Base-by-base conservation (phyloP, 169 alveolate genomes). In the Plasmodium coatneyi region DNA sequence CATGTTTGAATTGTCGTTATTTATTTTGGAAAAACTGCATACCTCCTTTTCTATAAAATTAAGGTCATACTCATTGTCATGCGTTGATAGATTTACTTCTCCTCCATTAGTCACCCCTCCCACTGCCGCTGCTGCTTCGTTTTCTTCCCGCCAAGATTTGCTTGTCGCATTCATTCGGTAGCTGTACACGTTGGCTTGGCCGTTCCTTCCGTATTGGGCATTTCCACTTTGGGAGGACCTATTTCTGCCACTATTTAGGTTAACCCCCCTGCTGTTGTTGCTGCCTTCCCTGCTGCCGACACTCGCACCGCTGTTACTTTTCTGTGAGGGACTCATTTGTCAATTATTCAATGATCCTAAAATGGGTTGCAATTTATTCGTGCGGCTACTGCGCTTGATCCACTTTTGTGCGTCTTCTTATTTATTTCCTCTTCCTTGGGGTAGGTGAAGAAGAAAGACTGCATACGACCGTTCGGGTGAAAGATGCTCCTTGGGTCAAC, bases 101-200 rank as follows among this genome's bases (percentile, higher is more conserved):
- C 28, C 83, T 30, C 1, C 43, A 7, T 10, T n/a, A 6, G 16
- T n/a, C n/a, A n/a, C n/a, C n/a, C n/a, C n/a, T n/a, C n/a, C n/a
- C n/a, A n/a, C n/a, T n/a, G n/a, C n/a, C n/a, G n/a, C 25, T 30
- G 16, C 60, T 76, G 16, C 43, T 3, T 76, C 32, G n/a, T 76
- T 41, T n/a, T 76, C 49, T 32, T 32, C 60, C 19, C 10, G 28
- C 14, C 28, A 3, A 10, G 3, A 0, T 7, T 30, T 41, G 43
- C 43, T n/a, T 22, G 34, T 76, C 3, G 83, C 83, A 22, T 76
- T 76, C 49, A 36, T 76, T 76, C 60, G 34, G 22, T 76, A 76
- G 28, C 32, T 76, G 30, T 76, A 34, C 19, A 36, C 60, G 19
- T 76, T 76, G 60, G 49, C 34, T 76, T 7, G 72, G 14, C 7